Percentiles rank a stretch among this genome's conserved stretches.
These are phyloP conservation scores for Fusarium redolens DNA, from an alignment of 2,329 filamentous ascomycete genomes.

Conservation along the genomic window DNA sequence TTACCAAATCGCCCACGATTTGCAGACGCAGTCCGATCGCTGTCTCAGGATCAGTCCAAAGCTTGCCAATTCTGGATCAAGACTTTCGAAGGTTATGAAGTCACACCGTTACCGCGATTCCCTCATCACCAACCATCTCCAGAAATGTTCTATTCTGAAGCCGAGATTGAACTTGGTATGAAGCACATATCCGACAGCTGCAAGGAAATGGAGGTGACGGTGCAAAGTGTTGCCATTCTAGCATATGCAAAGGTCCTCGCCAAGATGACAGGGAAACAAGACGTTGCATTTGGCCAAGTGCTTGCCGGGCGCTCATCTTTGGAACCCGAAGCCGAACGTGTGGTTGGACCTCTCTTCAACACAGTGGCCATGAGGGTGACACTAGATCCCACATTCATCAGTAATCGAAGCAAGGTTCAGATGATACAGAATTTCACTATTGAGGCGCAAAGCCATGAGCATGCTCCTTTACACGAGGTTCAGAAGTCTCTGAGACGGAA, in stretches of 20 bases:
- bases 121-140: neutral
- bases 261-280: neutral
- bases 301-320: neutral
- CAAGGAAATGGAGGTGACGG: neutral
- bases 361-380: neutral
- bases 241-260: neutral
- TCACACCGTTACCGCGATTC: neutral
- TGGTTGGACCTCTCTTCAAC: neutral
- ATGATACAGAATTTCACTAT: neutral
- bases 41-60: neutral
- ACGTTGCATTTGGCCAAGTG: neutral
- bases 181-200: neutral
- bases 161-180: neutral
- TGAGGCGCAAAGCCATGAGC: neutral
- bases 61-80: neutral
- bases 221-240: neutral
- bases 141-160: neutral
- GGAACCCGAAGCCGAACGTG: neutral
- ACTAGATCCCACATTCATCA: neutral
- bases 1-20: neutral
- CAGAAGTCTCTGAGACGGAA: neutral
- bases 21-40: neutral
- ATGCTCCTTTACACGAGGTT: neutral
- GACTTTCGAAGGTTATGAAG: neutral
- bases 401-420: neutral